Percentiles rank a stretch among this genome's conserved stretches.
Evolutionary conservation across 2,329 filamentous ascomycete genomes (phyloP).

Genomic region (Pseudogymnoascus sp.): DNA sequence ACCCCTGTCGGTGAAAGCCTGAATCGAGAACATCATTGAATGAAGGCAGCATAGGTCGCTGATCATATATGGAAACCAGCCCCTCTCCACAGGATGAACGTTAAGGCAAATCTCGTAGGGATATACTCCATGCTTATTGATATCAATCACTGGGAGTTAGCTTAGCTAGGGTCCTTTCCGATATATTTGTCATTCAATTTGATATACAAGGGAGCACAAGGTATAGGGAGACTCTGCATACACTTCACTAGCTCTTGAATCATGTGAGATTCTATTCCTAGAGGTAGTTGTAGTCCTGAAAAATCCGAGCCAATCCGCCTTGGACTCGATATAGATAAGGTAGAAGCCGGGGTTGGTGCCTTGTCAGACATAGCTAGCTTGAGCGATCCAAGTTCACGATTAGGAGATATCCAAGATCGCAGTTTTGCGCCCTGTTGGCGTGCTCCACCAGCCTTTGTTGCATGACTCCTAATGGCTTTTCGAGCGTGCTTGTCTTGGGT

Average conservation of each 20-base stretch:
- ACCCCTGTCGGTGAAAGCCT: not conserved
- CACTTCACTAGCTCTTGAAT: not conserved
- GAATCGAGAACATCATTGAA: not conserved
- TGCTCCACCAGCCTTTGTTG: not conserved
- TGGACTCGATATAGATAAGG: not conserved
- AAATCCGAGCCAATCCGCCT: not conserved
- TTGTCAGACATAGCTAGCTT: not conserved
- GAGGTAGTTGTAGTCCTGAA: not conserved
- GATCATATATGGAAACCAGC: not conserved
- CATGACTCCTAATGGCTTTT: not conserved
- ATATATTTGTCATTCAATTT: not conserved
- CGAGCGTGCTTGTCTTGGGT: not conserved
- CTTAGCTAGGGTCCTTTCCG: not conserved
- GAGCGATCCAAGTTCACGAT: not conserved
- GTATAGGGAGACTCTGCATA: not conserved
- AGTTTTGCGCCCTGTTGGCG: not conserved
- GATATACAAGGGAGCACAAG: not conserved
- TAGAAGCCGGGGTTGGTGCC: not conserved
- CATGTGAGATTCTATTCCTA: not conserved
- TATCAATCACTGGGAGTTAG: not conserved
- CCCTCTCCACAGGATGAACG: not conserved
- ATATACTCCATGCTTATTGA: not conserved
- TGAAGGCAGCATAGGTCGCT: not conserved
- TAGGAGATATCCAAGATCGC: not conserved
- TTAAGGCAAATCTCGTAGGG: not conserved